These are phyloP conservation scores for Bipolaris cookei DNA, from an alignment of 2,329 filamentous ascomycete genomes.

Conservation along the genomic window DNA sequence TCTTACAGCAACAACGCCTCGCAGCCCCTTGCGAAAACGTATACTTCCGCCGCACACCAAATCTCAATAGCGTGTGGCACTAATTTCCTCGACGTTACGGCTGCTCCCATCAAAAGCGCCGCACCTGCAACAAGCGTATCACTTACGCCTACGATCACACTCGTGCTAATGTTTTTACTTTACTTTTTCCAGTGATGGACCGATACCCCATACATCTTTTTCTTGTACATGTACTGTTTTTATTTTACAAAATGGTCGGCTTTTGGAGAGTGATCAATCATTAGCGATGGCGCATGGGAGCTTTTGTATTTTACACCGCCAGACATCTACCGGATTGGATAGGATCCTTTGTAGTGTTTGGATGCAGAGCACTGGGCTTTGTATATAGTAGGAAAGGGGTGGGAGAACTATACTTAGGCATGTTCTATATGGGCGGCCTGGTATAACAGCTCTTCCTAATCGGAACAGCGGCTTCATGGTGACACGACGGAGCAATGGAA, in stretches of 20 bases:
- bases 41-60: slow-evolving; percentile 72
- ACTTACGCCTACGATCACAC: slow-evolving; percentile 39
- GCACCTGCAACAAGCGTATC: slow-evolving; percentile 30
- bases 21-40: slow-evolving; percentile 72
- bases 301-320: slow-evolving; percentile 13
- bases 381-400: not conserved
- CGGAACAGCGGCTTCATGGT: slow-evolving; percentile 4
- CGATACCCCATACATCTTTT: slow-evolving; percentile 19
- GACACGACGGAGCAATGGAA: slow-evolving; percentile 11
- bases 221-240: slow-evolving; percentile 31
- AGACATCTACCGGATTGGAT: slow-evolving; percentile 7
- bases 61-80: slow-evolving; percentile 71
- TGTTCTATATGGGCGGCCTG: not conserved
- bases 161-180: slow-evolving; percentile 46
- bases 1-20: slow-evolving; percentile 68
- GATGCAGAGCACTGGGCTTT: slow-evolving; percentile 11
- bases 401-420: slow-evolving; percentile 1
- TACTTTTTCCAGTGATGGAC: slow-evolving; percentile 40
- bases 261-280: slow-evolving; percentile 34
- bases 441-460: not conserved
- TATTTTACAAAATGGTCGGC: slow-evolving; percentile 23
- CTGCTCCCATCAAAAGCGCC: slow-evolving; percentile 51
- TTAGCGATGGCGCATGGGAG: slow-evolving; percentile 47
- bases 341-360: slow-evolving; percentile 15
- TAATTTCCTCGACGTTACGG: slow-evolving; percentile 59